Conservation (phyloP, 2,329 filamentous ascomycete species). For the Herpomyces periplanetae region DNA sequence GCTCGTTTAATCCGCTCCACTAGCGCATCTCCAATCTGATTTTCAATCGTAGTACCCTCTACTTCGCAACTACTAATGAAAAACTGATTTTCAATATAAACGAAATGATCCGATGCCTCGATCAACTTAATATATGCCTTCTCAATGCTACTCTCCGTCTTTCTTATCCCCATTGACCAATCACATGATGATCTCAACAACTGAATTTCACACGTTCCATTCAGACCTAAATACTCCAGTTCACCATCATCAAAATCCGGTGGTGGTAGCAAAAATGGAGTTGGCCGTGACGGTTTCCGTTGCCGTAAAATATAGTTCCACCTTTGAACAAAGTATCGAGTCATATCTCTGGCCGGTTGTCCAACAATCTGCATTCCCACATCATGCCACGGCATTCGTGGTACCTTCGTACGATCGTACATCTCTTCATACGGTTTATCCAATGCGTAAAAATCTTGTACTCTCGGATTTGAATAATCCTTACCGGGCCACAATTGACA, state of each 20-base stretch:
- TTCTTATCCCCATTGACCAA: constrained; percentile 66
- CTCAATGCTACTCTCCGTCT: constrained; percentile 75
- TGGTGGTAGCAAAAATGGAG: constrained; percentile 64
- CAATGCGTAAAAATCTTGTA: constrained; percentile 72
- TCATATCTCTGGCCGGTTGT: constrained; percentile 69
- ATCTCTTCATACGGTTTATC: constrained; percentile 92
- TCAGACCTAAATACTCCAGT: constrained; percentile 47
- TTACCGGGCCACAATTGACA: constrained; percentile 91
- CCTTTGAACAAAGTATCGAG: constrained; percentile 75
- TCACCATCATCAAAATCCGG: constrained; percentile 64
- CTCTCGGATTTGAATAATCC: constrained; percentile 83
- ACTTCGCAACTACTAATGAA: constrained; percentile 79
- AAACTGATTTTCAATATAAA: constrained; percentile 97
- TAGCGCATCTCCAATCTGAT: constrained; percentile 69
- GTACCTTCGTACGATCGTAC: constrained; percentile 63
- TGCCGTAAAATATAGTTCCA: constrained; percentile 92
- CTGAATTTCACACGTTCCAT: constrained; percentile 81
- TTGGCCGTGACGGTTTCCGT: constrained; percentile 62
- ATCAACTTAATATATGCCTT: constrained; percentile 83
- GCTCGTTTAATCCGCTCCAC: constrained; percentile 68
- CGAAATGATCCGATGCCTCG: constrained; percentile 71
- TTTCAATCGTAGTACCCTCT: constrained; percentile 50
- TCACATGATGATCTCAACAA: constrained; percentile 58
- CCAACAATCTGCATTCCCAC: constrained; percentile 92
- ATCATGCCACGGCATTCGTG: constrained; percentile 95